Percentiles rank a stretch among this genome's conserved stretches.
These are phyloP conservation scores for Apiospora kogelbergensis DNA, from an alignment of 2,329 filamentous ascomycete genomes.

Conservation along the genomic window DNA sequence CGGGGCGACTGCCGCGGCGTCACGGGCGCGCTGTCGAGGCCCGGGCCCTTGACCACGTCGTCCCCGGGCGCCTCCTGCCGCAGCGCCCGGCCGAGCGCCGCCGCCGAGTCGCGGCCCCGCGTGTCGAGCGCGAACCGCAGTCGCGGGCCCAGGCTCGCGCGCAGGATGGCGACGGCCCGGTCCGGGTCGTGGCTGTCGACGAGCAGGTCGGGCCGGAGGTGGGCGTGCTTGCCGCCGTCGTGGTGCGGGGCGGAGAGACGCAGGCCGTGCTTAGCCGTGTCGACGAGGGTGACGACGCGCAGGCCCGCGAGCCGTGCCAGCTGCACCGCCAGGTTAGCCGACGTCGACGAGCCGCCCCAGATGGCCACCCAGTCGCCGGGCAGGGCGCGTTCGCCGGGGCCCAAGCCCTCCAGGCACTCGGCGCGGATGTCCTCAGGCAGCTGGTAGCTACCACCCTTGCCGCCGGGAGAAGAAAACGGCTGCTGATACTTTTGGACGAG, in stretches of 20 bases:
- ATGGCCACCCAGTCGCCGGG: slow-evolving; percentile 70
- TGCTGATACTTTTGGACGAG: slow-evolving; percentile 52
- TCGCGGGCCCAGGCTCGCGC: slow-evolving; percentile 53
- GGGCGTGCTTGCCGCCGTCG: slow-evolving; percentile 23
- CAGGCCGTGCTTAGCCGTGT: slow-evolving; percentile 65
- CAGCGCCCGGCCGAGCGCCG: slow-evolving; percentile 55
- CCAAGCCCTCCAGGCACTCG: slow-evolving; percentile 62
- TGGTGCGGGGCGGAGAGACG: slow-evolving; percentile 46
- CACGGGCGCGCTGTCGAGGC: slow-evolving; percentile 33
- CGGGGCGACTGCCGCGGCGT: slow-evolving; percentile 34
- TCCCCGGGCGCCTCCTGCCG: slow-evolving; percentile 24
- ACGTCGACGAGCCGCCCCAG: slow-evolving; percentile 74
- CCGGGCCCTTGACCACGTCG: background rate
- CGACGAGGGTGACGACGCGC: slow-evolving; percentile 64
- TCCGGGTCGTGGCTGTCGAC: slow-evolving; percentile 67
- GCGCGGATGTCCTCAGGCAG: slow-evolving; percentile 61
- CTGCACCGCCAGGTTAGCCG: slow-evolving; percentile 65
- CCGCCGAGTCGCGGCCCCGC: slow-evolving; percentile 62
- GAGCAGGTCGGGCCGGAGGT: slow-evolving; percentile 57
- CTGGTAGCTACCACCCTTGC: background rate
- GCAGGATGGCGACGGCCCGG: slow-evolving; percentile 66
- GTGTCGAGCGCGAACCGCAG: slow-evolving; percentile 71
- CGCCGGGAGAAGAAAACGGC: slow-evolving; percentile 26
- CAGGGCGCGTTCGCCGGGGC: slow-evolving; percentile 50
- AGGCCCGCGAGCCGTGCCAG: slow-evolving; percentile 67